These are phyloP conservation scores for Paxillus rubicundulus DNA, from an alignment of 768 basidiomycete genomes.

Conservation along the genomic window DNA sequence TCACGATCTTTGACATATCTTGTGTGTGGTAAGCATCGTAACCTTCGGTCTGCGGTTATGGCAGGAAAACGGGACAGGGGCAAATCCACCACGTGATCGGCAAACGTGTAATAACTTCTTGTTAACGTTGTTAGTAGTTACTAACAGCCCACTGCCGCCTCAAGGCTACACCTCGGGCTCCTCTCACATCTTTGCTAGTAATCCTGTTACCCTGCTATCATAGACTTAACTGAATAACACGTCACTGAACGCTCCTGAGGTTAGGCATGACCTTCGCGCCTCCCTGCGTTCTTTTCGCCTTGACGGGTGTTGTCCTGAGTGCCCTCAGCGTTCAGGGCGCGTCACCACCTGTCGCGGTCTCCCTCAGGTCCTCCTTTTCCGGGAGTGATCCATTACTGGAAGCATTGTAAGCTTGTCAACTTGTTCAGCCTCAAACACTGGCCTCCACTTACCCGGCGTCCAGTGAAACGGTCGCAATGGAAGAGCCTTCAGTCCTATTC, in stretches of 20 bases:
- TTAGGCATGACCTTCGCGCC: slow-evolving; percentile 6
- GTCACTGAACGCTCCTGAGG: background rate
- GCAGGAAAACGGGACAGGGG: background rate
- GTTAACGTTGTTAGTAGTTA: too few species aligned
- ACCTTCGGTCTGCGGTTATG: slow-evolving; percentile 44
- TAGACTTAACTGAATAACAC: background rate
- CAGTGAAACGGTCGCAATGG: slow-evolving; percentile 80
- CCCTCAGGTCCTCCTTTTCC: slow-evolving; percentile 29
- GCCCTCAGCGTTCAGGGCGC: slow-evolving; percentile 16
- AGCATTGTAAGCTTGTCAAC: slow-evolving; percentile 25
- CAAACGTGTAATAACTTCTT: slow-evolving; percentile 9
- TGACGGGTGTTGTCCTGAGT: slow-evolving; percentile 15
- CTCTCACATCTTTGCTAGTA: background rate
- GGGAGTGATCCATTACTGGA: slow-evolving; percentile 28
- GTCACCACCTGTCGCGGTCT: slow-evolving; percentile 30
- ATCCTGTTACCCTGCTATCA: background rate
- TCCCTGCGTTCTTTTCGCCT: slow-evolving; percentile 13
- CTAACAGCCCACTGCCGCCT: too few species aligned
- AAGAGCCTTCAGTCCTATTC: slow-evolving; percentile 74
- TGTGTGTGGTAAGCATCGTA: slow-evolving; percentile 62
- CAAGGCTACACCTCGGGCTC: background rate
- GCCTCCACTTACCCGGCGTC: slow-evolving; percentile 1
- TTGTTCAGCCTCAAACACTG: background rate
- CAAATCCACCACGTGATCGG: slow-evolving; percentile 15
- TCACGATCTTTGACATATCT: slow-evolving; percentile 43